These are phyloP conservation scores for Fusarium bactridioides DNA, from an alignment of 2,329 filamentous ascomycete species.

Conservation along the genomic window DNA sequence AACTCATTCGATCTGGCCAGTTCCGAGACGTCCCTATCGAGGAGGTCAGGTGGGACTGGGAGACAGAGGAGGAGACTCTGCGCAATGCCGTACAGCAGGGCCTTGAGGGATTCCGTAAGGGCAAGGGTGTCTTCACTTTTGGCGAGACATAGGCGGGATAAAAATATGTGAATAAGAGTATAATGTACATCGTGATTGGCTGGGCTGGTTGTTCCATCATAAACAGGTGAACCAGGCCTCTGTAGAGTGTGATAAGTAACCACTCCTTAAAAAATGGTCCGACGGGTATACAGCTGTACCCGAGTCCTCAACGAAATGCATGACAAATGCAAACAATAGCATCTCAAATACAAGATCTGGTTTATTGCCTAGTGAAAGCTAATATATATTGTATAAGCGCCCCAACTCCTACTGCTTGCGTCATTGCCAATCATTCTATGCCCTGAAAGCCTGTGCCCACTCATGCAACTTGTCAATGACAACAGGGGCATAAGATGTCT, in stretches of 20 bases:
- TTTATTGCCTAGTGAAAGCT: not conserved
- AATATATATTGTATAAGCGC: not conserved
- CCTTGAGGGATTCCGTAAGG: constrained; percentile 81
- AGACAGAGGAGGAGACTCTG: constrained; percentile 75
- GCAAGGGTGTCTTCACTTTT: constrained; percentile 92
- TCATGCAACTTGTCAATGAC: constrained; percentile 96
- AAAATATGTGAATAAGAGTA: not conserved
- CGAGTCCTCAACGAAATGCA: not conserved
- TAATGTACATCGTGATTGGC: not conserved
- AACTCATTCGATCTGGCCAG: constrained; percentile 75
- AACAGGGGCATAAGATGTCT: constrained; percentile 88
- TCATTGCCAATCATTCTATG: constrained; percentile 51
- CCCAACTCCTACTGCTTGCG: not conserved
- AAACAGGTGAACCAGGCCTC: not conserved
- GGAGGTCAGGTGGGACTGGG: constrained; percentile 82
- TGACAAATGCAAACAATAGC: not conserved
- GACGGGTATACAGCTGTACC: not conserved
- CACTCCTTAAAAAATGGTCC: not conserved
- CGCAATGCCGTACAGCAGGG: constrained; percentile 82
- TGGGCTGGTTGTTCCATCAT: not conserved
- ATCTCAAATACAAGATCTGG: not conserved
- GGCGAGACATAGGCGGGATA: constrained; percentile 57
- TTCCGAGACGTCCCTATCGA: constrained; percentile 88
- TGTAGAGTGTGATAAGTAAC: not conserved
- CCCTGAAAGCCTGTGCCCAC: constrained; percentile 88